phyloP scores from a whole-genome alignment of 2,329 filamentous ascomycete genomes.

The Fusarium luffae region DNA sequence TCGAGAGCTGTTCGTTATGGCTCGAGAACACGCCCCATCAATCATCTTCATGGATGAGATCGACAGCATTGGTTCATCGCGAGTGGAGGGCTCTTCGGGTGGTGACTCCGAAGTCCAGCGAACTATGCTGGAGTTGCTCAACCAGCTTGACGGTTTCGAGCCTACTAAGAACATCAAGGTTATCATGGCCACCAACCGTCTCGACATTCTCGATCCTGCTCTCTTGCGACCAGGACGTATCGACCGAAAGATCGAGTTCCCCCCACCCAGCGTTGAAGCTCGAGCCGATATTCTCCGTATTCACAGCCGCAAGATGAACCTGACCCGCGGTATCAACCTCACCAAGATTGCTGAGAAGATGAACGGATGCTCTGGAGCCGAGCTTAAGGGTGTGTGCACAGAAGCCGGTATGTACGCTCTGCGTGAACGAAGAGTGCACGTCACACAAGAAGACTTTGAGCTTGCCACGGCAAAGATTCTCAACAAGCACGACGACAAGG shows the following conservation, averaged over 20 bases:
- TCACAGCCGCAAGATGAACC: slow-evolving; percentile 97
- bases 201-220: slow-evolving; percentile 96
- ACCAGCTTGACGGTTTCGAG: slow-evolving; percentile 98
- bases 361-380: slow-evolving; percentile 97
- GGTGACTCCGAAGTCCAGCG: slow-evolving; percentile 98
- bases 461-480: slow-evolving; percentile 98
- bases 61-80: slow-evolving; percentile 96
- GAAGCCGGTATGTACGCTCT: slow-evolving; percentile 99
- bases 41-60: slow-evolving; percentile 99
- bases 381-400: slow-evolving; percentile 98
- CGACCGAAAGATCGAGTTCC: slow-evolving; percentile 99
- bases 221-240: slow-evolving; percentile 96
- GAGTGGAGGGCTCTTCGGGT: slow-evolving; percentile 93
- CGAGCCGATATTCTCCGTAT: slow-evolving; percentile 97
- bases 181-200: slow-evolving; percentile 98
- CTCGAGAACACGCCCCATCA: slow-evolving; percentile 94
- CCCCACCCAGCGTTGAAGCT: slow-evolving; percentile 94
- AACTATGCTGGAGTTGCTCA: slow-evolving; percentile 97
- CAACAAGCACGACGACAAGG: slow-evolving; percentile 99
- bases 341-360: slow-evolving; percentile 99
- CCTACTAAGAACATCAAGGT: slow-evolving; percentile 99
- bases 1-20: slow-evolving; percentile 98
- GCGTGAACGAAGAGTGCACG: slow-evolving; percentile 93
- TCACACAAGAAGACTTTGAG: slow-evolving; percentile 99
- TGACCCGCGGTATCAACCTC: slow-evolving; percentile 96